Conservation (phyloP, 345 rosid species). For the Eucalyptus tenuipes region DNA sequence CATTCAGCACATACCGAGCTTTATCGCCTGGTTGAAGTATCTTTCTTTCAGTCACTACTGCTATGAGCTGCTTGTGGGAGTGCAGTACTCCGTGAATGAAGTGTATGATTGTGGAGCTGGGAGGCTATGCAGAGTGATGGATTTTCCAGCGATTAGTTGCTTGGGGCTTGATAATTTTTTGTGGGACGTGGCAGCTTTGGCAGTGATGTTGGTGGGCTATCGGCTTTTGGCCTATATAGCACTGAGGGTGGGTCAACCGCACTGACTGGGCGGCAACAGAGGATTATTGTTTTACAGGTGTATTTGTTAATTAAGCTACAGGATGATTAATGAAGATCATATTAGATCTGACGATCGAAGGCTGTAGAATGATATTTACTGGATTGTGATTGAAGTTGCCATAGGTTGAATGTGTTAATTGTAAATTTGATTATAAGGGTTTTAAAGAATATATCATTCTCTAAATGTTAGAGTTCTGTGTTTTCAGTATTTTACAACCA, state of each 20-base stretch:
- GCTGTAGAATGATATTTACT: neutral
- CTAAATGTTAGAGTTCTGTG: neutral
- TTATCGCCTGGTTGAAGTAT: constrained; percentile 86
- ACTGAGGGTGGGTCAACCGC: constrained; percentile 33
- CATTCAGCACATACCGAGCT: constrained; percentile 68
- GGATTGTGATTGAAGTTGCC: neutral
- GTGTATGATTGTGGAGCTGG: constrained; percentile 45
- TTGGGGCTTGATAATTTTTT: constrained; percentile 29
- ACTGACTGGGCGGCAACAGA: constrained; percentile 2
- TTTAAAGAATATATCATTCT: neutral
- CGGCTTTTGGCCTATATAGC: constrained; percentile 73
- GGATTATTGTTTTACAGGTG: neutral
- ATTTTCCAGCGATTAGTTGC: constrained; percentile 53
- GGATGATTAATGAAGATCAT: neutral
- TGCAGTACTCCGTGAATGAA: constrained; percentile 58
- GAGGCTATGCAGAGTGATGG: constrained; percentile 52
- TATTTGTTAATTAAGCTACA: neutral
- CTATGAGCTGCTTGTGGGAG: constrained; percentile 73
- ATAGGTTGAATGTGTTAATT: neutral
- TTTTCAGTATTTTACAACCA: neutral
- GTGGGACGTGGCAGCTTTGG: constrained; percentile 59
- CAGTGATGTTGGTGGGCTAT: constrained; percentile 60
- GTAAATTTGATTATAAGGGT: neutral
- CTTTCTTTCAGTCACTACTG: constrained; percentile 79
- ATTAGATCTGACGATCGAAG: neutral